A percentile compares a stretch with the other conserved stretches of the same genome.
Conservation (phyloP, 192 early-diverging fungal species). For the Mortierella alpina region DNA sequence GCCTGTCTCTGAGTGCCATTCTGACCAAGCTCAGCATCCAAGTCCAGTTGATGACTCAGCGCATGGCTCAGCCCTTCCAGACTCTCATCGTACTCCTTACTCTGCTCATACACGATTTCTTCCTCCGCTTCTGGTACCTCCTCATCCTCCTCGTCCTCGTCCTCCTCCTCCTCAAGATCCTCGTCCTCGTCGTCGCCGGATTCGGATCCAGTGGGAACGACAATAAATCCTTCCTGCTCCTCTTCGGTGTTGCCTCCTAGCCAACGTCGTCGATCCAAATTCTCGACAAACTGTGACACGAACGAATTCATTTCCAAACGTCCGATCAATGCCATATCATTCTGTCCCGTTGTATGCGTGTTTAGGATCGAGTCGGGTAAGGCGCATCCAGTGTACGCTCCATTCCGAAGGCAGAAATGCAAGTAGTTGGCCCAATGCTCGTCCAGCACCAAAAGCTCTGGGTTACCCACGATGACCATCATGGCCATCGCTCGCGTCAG, state of each 20-base stretch:
- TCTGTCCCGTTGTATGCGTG: constrained; percentile 30
- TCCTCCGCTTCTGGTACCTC: background rate
- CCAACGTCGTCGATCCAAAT: constrained; percentile 39
- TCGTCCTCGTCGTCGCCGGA: constrained; percentile 20
- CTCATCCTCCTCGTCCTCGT: constrained; percentile 9
- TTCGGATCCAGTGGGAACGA: constrained; percentile 32
- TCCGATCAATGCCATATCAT: constrained; percentile 26
- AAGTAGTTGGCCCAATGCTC: constrained; percentile 48
- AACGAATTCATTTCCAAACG: constrained; percentile 49
- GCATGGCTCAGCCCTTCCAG: constrained; percentile 22
- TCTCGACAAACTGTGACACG: constrained; percentile 47
- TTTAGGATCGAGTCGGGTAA: constrained; percentile 45
- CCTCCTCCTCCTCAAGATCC: constrained; percentile 12
- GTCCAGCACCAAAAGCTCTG: constrained; percentile 42
- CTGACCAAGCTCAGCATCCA: constrained; percentile 14
- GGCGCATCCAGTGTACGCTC: constrained; percentile 38
- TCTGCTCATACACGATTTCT: constrained; percentile 14
- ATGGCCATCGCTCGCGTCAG: constrained; percentile 60
- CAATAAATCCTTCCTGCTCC: constrained; percentile 41
- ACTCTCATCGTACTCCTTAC: constrained; percentile 23
- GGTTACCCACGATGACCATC: constrained; percentile 55
- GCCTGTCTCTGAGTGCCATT: constrained; percentile 1
- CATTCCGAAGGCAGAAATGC: constrained; percentile 48
- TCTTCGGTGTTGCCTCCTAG: constrained; percentile 28
- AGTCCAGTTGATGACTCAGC: constrained; percentile 26